These are phyloP conservation scores for Exserohilum rostratum DNA, from an alignment of 2,329 filamentous ascomycete species.

Conservation along the genomic window DNA sequence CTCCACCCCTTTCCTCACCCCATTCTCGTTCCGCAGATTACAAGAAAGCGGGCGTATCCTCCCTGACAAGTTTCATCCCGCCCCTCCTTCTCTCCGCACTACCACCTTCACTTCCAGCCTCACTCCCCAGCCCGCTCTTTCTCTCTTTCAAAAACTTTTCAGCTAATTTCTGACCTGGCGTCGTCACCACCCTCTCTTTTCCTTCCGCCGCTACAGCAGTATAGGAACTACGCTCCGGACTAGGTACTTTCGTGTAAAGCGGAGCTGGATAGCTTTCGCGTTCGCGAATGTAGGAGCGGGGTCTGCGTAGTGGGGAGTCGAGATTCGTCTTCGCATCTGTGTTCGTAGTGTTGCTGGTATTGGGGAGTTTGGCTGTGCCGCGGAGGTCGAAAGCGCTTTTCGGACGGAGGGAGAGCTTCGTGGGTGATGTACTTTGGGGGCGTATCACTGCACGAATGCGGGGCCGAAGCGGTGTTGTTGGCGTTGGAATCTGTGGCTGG, in stretches of 20 bases:
- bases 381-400: conserved; percentile 45
- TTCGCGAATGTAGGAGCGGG: too few species aligned
- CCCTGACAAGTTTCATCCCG: conserved; percentile 17
- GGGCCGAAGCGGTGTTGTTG: conserved; percentile 15
- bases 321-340: too few species aligned
- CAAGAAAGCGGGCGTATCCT: conserved; percentile 34
- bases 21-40: conserved; percentile 1
- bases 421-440: conserved; percentile 26
- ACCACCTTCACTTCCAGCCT: not conserved
- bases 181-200: too few species aligned
- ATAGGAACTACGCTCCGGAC: too few species aligned
- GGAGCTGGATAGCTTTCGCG: too few species aligned
- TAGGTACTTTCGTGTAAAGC: too few species aligned
- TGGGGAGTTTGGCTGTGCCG: not conserved
- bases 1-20: too few species aligned
- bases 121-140: too few species aligned
- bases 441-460: conserved; percentile 23
- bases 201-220: too few species aligned
- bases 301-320: too few species aligned
- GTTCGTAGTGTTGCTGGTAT: not conserved
- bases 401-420: conserved; percentile 31
- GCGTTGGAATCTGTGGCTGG: conserved; percentile 12
- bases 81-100: conserved; percentile 8
- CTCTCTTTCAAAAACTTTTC: conserved; percentile 34
- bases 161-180: too few species aligned